phyloP scores from a whole-genome alignment of 140 eudicot species.

The Cichorium intybus region DNA sequence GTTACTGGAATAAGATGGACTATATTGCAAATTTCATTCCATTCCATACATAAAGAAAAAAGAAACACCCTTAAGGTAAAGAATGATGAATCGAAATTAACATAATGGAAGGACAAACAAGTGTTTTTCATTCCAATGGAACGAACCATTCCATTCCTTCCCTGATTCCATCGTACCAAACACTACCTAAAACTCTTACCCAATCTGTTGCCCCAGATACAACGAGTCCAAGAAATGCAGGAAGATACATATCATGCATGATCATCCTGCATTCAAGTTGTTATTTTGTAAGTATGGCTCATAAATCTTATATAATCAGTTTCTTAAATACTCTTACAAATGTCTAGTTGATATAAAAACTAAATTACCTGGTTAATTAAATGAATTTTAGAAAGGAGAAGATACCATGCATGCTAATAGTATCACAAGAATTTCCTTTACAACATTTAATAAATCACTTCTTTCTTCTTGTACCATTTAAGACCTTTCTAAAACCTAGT shows the following conservation, averaged over 20 bases:
- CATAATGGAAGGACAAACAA: no score
- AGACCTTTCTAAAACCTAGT: neutral
- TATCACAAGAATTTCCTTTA: neutral
- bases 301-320: neutral
- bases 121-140: no score
- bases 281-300: conserved; percentile 9
- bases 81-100: no score
- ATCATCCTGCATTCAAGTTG: conserved; percentile 77
- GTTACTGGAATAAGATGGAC: no score
- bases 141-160: neutral
- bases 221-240: conserved; percentile 82
- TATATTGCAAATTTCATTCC: no score
- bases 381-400: no score
- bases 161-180: neutral
- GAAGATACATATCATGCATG: conserved; percentile 79
- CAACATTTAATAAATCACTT: neutral
- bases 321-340: no score
- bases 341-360: no score
- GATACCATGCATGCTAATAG: neutral
- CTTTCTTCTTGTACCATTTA: neutral
- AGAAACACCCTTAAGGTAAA: no score
- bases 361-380: no score
- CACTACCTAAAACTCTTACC: conserved; percentile 42
- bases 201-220: conserved; percentile 95
- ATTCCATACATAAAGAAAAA: no score